These are phyloP conservation scores for Talaromyces nanjingensis DNA, from an alignment of 495 filamentous ascomycete species.

Conservation along the genomic window DNA sequence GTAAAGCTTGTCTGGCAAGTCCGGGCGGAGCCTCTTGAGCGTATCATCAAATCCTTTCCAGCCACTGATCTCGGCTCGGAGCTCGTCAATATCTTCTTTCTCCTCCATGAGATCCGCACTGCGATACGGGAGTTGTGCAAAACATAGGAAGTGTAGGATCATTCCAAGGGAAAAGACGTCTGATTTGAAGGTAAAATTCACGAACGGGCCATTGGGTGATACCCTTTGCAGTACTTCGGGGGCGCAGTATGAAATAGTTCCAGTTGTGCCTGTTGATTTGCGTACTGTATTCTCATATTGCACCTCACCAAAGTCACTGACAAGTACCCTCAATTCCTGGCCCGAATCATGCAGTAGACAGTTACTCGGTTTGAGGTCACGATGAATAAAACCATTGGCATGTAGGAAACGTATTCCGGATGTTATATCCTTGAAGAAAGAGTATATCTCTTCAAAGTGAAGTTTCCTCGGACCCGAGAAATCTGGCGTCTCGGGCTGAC, in stretches of 20 bases:
- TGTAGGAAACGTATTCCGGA: conserved; percentile 88
- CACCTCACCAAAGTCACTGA: conserved; percentile 96
- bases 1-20: conserved; percentile 84
- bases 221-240: conserved; percentile 81
- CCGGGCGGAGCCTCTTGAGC: conserved; percentile 56
- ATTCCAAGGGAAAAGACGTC: conserved; percentile 96
- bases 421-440: conserved; percentile 93
- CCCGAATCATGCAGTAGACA: conserved; percentile 79
- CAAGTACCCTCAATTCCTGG: conserved; percentile 65
- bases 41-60: conserved; percentile 85
- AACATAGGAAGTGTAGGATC: conserved; percentile 98
- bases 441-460: conserved; percentile 86
- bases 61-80: conserved; percentile 77
- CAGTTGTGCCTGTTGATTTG: conserved; percentile 86
- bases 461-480: conserved; percentile 55
- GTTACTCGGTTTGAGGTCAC: conserved; percentile 93
- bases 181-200: conserved; percentile 91
- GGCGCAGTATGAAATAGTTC: conserved; percentile 95
- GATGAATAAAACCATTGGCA: conserved; percentile 88
- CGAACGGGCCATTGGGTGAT: conserved; percentile 59
- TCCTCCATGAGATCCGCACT: conserved; percentile 85
- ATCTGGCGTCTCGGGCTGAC: conserved; percentile 47
- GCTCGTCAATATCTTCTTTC: conserved; percentile 77
- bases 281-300: conserved; percentile 73
- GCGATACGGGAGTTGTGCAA: conserved; percentile 77